A percentile compares a stretch with the other conserved stretches of the same genome.
phyloP scores from a whole-genome alignment of 306 rosid genomes.

The Gillenia trifoliata region DNA sequence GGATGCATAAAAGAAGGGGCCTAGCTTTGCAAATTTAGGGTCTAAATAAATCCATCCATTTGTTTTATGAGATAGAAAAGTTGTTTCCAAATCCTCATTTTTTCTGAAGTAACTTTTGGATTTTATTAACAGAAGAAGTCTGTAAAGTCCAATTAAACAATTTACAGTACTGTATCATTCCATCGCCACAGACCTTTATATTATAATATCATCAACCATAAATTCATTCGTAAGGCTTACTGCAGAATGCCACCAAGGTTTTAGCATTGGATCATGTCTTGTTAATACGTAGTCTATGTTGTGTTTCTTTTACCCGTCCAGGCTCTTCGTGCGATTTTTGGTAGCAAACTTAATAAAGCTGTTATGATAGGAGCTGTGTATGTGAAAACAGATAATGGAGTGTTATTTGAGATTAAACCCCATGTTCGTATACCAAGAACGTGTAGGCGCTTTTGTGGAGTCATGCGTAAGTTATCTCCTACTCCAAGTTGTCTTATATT shows the following conservation, averaged over 20 bases:
- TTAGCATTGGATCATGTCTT: neutral
- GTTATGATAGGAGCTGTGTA: constrained; percentile 35
- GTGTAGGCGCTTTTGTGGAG: constrained; percentile 32
- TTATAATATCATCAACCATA: neutral
- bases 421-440: constrained; percentile 33
- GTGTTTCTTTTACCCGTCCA: neutral
- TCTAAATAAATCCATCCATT: too few relatives aligned
- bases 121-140: too few relatives aligned
- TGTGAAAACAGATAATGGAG: constrained; percentile 32
- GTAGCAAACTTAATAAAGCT: constrained; percentile 35
- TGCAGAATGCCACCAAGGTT: neutral
- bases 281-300: neutral
- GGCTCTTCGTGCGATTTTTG: constrained; percentile 26
- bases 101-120: too few relatives aligned
- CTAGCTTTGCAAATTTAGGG: too few relatives aligned
- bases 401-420: constrained; percentile 38
- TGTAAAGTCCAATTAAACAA: too few relatives aligned
- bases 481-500: neutral
- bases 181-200: too few relatives aligned
- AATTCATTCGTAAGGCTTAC: neutral
- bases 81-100: too few relatives aligned
- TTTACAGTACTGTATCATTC: too few relatives aligned
- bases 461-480: constrained; percentile 25
- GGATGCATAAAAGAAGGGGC: too few relatives aligned
- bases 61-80: too few relatives aligned